These are phyloP conservation scores for Calocybe gambosa DNA, from an alignment of 1,284 basidiomycete genomes.

Conservation along the genomic window DNA sequence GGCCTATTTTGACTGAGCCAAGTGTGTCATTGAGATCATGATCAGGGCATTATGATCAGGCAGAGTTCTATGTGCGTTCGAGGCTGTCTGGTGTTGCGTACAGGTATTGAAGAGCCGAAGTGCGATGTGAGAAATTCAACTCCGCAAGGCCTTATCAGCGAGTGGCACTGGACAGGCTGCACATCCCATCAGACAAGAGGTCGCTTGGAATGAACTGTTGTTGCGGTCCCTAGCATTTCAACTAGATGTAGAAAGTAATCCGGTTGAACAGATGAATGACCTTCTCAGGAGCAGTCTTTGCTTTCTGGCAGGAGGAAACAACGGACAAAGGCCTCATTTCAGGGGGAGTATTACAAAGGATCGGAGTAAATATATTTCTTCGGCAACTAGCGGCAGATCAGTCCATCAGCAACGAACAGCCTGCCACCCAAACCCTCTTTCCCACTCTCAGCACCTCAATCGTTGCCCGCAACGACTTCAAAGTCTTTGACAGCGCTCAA, in stretches of 20 bases:
- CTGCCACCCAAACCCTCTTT: constrained; percentile 16
- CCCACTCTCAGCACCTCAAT: constrained; percentile 15
- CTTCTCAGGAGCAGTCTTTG: background rate
- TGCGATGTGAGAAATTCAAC: background rate
- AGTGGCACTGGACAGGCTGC: background rate
- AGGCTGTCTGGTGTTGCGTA: background rate
- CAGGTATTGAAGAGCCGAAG: background rate
- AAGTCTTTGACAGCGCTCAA: constrained; percentile 5
- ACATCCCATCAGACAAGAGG: constrained; percentile 11
- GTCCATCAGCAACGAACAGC: constrained; percentile 18
- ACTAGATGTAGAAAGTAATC: background rate
- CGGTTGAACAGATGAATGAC: background rate
- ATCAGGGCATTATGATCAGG: background rate
- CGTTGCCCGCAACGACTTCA: constrained; percentile 14
- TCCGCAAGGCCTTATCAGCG: background rate
- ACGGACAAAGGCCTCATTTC: background rate
- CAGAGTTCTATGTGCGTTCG: background rate
- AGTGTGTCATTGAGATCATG: background rate
- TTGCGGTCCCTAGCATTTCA: background rate
- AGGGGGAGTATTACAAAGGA: background rate
- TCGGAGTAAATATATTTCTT: constrained; percentile 14
- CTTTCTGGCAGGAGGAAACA: background rate
- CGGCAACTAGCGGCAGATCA: constrained; percentile 21
- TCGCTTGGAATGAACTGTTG: constrained; percentile 2
- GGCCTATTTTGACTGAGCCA: background rate